Base-by-base conservation (phyloP, 352 stramenopile genomes). In the Pilasporangium apinafurcum region DNA sequence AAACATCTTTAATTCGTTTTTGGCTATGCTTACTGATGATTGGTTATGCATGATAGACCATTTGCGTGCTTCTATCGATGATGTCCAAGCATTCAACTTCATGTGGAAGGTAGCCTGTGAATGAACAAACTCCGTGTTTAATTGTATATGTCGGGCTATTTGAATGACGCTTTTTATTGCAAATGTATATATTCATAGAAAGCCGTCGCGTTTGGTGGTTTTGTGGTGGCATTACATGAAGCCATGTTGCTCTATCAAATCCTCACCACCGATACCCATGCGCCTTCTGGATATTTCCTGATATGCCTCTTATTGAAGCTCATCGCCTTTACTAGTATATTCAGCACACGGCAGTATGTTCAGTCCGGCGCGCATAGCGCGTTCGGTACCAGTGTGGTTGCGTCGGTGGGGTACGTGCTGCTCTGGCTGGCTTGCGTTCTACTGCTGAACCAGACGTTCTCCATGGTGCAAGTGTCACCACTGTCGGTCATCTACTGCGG, bases 201-300 rank as follows among this genome's bases (percentile, higher is more conserved):
- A 36, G 48, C 48, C 10, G 39, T 82, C n/a, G 54, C 39, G 22
- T 55, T 68, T n/a, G 57, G 52, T 2, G 71, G 62, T 8, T 40
- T 80, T 25, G 45, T 66, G 25, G 40, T 84, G 36, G 43, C 56
- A 6, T 42, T 52, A 21, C 80, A 79, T 51, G 63, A 84, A 53
- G 25, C 36, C 31, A 44, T 65, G n/a, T 31, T 73, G 31, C 32
- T 69, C 30, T 68, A 49, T 41, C 56, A 68, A 25, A 44, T 72
- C 33, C 34, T 83, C 12, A 46, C 35, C 2, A 29, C 38, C 10
- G 37, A n/a, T 33, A 35, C 26, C 16, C 37, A 29, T 33, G 17
- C 4, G 31, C 35, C 28, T 13, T 46, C 34, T 32, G 35, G 37
- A 0, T 47, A 49, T 17, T 40, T 65, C 17, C 30, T 50, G 13